These are phyloP conservation scores for Candida sp. DNA, from an alignment of 1,139 yeast genomes.

Conservation along the genomic window DNA sequence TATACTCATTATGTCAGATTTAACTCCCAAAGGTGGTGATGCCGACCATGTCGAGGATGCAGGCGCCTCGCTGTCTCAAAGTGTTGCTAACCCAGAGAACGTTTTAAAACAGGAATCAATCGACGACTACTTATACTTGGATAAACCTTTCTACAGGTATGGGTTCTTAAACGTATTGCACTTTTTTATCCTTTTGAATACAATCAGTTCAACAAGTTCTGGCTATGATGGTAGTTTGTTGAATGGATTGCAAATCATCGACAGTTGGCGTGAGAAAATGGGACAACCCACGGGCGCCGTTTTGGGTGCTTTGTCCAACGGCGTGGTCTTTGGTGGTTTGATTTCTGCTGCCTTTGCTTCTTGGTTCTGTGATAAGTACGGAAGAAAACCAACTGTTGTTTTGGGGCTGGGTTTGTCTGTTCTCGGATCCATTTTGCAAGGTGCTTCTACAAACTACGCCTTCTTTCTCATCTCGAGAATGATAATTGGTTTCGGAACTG, in stretches of 20 bases:
- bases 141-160: constrained; percentile 23
- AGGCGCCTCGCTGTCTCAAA: not conserved
- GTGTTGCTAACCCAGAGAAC: not conserved
- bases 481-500: constrained; percentile 46
- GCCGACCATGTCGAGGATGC: not conserved
- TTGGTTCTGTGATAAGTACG: constrained; percentile 28
- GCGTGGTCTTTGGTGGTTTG: constrained; percentile 27
- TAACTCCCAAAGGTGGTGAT: no score
- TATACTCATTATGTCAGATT: no score
- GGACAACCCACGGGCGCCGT: constrained; percentile 44
- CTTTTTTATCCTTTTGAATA: constrained; percentile 36
- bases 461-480: constrained; percentile 43
- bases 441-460: constrained; percentile 40
- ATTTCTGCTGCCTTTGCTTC: constrained; percentile 24
- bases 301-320: constrained; percentile 49
- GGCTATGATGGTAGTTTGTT: constrained; percentile 59
- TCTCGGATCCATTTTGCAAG: constrained; percentile 47
- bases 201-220: constrained; percentile 49
- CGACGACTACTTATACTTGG: constrained; percentile 8
- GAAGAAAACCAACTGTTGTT: constrained; percentile 35
- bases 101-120: not conserved
- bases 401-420: constrained; percentile 29
- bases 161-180: constrained; percentile 41
- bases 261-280: constrained; percentile 37
- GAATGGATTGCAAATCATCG: constrained; percentile 53